phyloP scores from a whole-genome alignment of 805 yeast species.

The Suhomyces xylopsoci region DNA sequence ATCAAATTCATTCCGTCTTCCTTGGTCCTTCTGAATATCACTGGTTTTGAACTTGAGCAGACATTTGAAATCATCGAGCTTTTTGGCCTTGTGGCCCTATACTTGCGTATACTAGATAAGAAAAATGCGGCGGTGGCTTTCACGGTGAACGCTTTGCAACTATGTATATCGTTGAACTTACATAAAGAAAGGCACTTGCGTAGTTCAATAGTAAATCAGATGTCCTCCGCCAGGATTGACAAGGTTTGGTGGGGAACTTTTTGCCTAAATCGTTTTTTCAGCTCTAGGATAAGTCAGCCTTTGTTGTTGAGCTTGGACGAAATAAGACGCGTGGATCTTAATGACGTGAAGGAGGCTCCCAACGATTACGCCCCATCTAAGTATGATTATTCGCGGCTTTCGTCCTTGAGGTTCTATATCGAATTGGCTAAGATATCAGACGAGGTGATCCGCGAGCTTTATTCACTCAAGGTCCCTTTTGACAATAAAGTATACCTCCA shows the following conservation, averaged over 20 bases:
- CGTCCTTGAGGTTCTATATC: slow-evolving; percentile 16
- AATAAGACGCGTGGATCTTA: slow-evolving; percentile 10
- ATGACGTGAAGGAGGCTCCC: not conserved
- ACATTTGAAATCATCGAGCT: slow-evolving; percentile 22
- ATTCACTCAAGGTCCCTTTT: slow-evolving; percentile 14
- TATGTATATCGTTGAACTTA: slow-evolving; percentile 24
- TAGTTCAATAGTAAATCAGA: slow-evolving; percentile 7
- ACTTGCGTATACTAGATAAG: slow-evolving; percentile 24
- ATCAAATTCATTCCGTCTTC: slow-evolving; percentile 19
- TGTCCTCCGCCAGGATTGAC: slow-evolving; percentile 1
- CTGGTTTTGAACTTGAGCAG: slow-evolving; percentile 8
- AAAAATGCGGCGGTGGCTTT: slow-evolving; percentile 23
- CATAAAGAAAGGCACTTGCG: slow-evolving; percentile 16
- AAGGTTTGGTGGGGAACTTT: slow-evolving; percentile 25
- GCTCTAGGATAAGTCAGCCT: slow-evolving; percentile 26
- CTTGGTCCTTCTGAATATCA: slow-evolving; percentile 13
- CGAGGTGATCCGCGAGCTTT: slow-evolving; percentile 19
- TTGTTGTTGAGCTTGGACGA: slow-evolving; percentile 17
- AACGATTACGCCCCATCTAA: not conserved
- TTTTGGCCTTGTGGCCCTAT: slow-evolving; percentile 21
- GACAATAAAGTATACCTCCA: slow-evolving; percentile 15
- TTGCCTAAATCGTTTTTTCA: slow-evolving; percentile 24
- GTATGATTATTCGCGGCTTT: not conserved
- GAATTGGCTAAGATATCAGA: slow-evolving; percentile 25
- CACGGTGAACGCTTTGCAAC: slow-evolving; percentile 23